Evolutionary conservation across 2,329 filamentous ascomycete genomes (phyloP).

Genomic region (Penicillium hordei): DNA sequence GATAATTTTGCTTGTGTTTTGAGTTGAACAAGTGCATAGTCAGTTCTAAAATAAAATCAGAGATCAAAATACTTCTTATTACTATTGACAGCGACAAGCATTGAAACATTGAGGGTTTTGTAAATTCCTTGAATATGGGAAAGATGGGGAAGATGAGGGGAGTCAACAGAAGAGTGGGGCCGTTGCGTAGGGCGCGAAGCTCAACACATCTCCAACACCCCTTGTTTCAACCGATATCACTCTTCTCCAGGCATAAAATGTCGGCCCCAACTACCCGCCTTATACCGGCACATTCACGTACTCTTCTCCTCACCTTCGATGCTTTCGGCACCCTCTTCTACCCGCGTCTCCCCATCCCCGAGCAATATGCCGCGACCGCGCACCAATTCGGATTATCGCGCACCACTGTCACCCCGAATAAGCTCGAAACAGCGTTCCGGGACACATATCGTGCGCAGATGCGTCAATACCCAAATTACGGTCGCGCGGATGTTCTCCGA

Average conservation of each 20-base stretch:
- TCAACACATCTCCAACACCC: not conserved
- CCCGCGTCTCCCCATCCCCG: slow-evolving; percentile 40
- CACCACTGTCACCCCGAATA: slow-evolving; percentile 27
- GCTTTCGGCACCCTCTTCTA: slow-evolving; percentile 48
- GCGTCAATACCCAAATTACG: slow-evolving; percentile 44
- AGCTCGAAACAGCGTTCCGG: slow-evolving; percentile 39
- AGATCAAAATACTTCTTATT: fast-evolving
- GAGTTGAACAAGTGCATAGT: not conserved
- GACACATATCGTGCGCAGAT: slow-evolving; percentile 35
- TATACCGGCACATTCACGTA: slow-evolving; percentile 12
- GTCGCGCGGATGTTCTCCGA: slow-evolving; percentile 38
- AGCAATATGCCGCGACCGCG: slow-evolving; percentile 44
- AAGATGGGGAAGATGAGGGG: not conserved
- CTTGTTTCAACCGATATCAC: not conserved
- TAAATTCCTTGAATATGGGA: not conserved
- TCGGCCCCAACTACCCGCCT: not conserved
- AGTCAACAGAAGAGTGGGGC: not conserved
- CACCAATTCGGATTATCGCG: slow-evolving; percentile 36
- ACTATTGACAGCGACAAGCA: too few species aligned
- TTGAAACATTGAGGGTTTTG: not conserved
- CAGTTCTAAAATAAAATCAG: not conserved
- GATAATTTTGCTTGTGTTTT: not conserved
- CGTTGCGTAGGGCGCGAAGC: not conserved
- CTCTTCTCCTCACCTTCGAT: slow-evolving; percentile 47
- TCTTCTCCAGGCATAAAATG: not conserved